These are phyloP conservation scores for Mangifera indica DNA, from an alignment of 345 rosid genomes.

Conservation along the genomic window DNA sequence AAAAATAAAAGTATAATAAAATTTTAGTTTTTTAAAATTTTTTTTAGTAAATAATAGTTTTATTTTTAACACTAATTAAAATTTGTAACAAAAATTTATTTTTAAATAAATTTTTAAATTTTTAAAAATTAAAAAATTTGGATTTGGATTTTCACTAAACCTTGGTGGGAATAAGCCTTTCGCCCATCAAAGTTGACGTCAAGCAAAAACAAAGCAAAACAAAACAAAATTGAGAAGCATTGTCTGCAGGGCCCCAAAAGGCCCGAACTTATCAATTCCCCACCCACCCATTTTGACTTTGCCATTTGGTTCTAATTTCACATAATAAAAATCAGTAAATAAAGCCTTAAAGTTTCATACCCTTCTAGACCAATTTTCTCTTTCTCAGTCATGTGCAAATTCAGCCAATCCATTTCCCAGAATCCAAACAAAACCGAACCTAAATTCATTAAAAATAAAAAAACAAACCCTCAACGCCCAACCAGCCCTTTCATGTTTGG, in stretches of 20 bases:
- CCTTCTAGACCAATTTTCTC: not conserved
- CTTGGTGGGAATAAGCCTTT: too few species aligned
- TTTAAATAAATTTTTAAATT: too few species aligned
- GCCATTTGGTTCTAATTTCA: not conserved
- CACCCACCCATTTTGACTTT: too few species aligned
- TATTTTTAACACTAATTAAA: too few species aligned
- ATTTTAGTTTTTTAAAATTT: too few species aligned
- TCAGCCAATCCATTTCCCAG: constrained; percentile 2
- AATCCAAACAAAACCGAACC: not conserved
- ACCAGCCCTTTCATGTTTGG: constrained; percentile 26
- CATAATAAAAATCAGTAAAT: too few species aligned
- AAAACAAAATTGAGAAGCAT: constrained; percentile 18
- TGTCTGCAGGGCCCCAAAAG: constrained; percentile 13
- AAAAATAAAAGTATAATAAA: too few species aligned
- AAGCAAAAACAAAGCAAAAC: constrained; percentile 37
- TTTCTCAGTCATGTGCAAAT: not conserved
- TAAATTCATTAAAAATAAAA: not conserved
- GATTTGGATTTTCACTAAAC: too few species aligned
- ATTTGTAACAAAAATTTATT: too few species aligned
- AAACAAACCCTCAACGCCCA: constrained; percentile 13
- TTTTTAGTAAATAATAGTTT: too few species aligned
- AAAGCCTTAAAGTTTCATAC: not conserved
- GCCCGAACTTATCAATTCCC: constrained; percentile 24
- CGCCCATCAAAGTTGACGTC: constrained; percentile 57
- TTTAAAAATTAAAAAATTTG: too few species aligned